Evolutionary conservation across 2,329 filamentous ascomycete genomes (phyloP), one percentile per base, ranked within the genome.

Genomic region (Aspergillus hiratsukae): DNA sequence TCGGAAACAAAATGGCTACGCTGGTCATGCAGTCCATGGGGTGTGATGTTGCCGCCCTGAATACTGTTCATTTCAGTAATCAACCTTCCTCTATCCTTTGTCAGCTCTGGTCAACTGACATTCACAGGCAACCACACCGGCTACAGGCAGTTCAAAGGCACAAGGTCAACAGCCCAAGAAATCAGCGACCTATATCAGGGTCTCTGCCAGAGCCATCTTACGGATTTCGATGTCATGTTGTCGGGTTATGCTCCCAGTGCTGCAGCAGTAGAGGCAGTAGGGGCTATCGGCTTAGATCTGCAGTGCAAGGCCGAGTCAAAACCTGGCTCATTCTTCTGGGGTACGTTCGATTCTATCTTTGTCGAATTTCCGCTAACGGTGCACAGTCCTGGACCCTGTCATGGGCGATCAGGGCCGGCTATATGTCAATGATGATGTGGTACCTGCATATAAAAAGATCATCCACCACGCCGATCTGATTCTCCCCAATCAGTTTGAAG

Each of bases 1-100:
- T 99, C 64, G 94, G 94, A 52, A 99, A 99, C 74, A 96, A 93
- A 68, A 96, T 99, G 81, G 92, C 92, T 45, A 91, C 91, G 1
- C 95, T 96, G 70, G 90, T 92, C 63, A 88, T 99, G 82, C 93
- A 99, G 74, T 88, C 89, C 0, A 78, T 99, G 51, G 94, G 94
- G 49, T 97, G 91, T 70, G 93, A 99, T 68, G 93, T 97, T 6
- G 89, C 91, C 8, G 90, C 91, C 2, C 82, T 99, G 67, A 97
- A 99, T 72, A 99, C 94, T 0, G 94, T 99, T 6, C 89, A 99
- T 68, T 99, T 97, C 78, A 97, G 93, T 96, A 79, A 31, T 28
- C 28, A 17, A 29, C 37, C 21, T 4, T 10, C 21, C 6, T 10
- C 21, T 41, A 19, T 46, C 25, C 35, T 10, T 31, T 27, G 5